Evolutionary conservation across 129 eudicot species (phyloP).

Genomic region (Ambrosia artemisiifolia): DNA sequence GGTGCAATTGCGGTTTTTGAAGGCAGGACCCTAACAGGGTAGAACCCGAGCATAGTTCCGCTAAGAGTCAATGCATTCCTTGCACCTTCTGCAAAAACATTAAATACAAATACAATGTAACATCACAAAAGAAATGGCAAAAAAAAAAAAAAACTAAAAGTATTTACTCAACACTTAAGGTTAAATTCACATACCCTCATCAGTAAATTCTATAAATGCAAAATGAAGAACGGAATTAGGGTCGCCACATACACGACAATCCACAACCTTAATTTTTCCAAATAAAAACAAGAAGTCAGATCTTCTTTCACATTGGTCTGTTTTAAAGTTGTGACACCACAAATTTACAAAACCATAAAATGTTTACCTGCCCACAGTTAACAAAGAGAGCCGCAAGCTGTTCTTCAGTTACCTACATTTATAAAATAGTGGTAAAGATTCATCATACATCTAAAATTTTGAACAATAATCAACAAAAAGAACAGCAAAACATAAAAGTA

Average conservation of each 20-base stretch:
- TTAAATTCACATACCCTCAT: constrained; percentile 52
- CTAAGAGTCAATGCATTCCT: constrained; percentile 67
- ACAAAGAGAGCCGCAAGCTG: constrained; percentile 82
- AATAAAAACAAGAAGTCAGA: constrained; percentile 15
- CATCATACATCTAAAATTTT: background rate
- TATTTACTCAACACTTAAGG: background rate
- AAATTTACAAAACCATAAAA: background rate
- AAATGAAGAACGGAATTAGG: constrained; percentile 82
- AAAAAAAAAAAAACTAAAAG: background rate
- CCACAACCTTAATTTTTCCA: constrained; percentile 62
- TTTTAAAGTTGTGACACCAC: background rate
- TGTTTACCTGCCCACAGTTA: constrained; percentile 72
- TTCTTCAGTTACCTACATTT: constrained; percentile 78
- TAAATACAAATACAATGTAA: constrained; percentile 10
- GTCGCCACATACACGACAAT: constrained; percentile 88
- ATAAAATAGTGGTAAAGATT: background rate
- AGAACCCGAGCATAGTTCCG: constrained; percentile 83
- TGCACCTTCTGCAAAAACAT: constrained; percentile 63
- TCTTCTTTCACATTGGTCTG: background rate
- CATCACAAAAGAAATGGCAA: background rate
- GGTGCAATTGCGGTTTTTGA: constrained; percentile 99
- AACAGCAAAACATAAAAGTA: background rate
- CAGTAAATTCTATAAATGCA: constrained; percentile 84
- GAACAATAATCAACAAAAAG: background rate
- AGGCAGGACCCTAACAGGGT: constrained; percentile 83